Conservation (phyloP, 805 yeast species). For the Candida jianshihensis region DNA sequence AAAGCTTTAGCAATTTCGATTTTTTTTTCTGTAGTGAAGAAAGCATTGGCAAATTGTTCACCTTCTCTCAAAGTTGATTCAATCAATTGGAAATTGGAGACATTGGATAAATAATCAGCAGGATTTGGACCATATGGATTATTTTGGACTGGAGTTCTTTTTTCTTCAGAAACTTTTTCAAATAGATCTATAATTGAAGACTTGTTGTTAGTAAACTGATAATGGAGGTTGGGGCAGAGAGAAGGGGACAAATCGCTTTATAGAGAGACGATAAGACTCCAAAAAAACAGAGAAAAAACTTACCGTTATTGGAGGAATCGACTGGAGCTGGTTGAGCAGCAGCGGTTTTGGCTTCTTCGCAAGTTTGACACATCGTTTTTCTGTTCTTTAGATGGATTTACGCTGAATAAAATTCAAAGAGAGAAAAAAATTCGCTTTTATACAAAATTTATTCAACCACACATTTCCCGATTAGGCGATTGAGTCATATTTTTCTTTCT, state of each 20-base stretch:
- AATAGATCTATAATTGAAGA: conserved; percentile 16
- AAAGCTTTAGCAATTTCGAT: conserved; percentile 95
- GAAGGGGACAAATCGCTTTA: conserved; percentile 5
- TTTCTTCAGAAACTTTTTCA: conserved; percentile 41
- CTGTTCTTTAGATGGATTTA: neutral
- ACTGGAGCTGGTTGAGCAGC: neutral
- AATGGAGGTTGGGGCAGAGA: neutral
- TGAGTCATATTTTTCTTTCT: neutral
- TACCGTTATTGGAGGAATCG: conserved; percentile 1
- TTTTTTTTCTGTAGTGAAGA: conserved; percentile 89
- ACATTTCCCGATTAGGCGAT: neutral
- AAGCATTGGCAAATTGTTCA: conserved; percentile 97
- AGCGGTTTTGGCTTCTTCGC: conserved; percentile 19
- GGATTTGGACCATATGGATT: conserved; percentile 98
- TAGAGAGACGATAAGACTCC: too few species aligned
- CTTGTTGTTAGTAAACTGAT: conserved; percentile 7
- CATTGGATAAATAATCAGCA: conserved; percentile 85
- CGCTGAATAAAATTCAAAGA: neutral
- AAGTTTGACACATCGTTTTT: conserved; percentile 18
- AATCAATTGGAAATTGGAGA: conserved; percentile 79
- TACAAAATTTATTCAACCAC: too few species aligned
- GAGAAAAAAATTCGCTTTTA: neutral
- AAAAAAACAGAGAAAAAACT: too few species aligned
- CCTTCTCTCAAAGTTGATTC: conserved; percentile 97
- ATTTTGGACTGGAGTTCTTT: conserved; percentile 26